Evolutionary conservation across 1,284 basidiomycete species (phyloP).

Genomic region (Ceratobasidium sp.): DNA sequence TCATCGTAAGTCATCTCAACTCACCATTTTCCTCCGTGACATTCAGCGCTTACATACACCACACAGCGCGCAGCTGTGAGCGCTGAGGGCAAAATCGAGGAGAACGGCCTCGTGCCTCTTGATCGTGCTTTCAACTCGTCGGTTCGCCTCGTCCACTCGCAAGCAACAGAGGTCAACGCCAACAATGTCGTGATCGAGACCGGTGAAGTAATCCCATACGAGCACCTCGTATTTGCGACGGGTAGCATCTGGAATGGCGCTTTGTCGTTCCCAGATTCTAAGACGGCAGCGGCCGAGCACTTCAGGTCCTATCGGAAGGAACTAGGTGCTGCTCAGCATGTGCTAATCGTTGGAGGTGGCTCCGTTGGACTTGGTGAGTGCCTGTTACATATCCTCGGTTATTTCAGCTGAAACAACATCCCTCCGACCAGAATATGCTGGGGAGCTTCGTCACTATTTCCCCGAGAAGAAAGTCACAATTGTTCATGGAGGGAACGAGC

Average conservation of each 20-base stretch:
- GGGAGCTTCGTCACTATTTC: constrained; percentile 69
- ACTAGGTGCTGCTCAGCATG: constrained; percentile 64
- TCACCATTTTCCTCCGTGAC: constrained; percentile 14
- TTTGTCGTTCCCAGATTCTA: constrained; percentile 61
- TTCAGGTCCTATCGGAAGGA: constrained; percentile 63
- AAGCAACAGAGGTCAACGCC: constrained; percentile 60
- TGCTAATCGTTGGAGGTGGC: constrained; percentile 73
- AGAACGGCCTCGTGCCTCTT: constrained; percentile 59
- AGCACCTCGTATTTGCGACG: constrained; percentile 68
- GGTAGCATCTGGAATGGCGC: constrained; percentile 69
- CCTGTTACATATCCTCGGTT: constrained; percentile 1
- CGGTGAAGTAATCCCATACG: constrained; percentile 67
- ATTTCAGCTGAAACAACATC: constrained; percentile 27
- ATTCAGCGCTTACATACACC: background rate
- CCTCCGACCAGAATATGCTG: constrained; percentile 63
- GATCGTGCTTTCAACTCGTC: constrained; percentile 53
- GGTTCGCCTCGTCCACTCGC: constrained; percentile 24
- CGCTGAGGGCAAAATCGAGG: constrained; percentile 58
- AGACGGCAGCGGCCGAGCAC: constrained; percentile 59
- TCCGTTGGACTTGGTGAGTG: constrained; percentile 70
- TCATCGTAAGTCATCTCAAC: constrained; percentile 19
- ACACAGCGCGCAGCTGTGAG: constrained; percentile 61
- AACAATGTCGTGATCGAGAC: constrained; percentile 56
- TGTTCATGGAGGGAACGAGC: constrained; percentile 66
- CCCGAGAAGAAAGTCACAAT: constrained; percentile 74